Evolutionary conservation across 2,329 filamentous ascomycete genomes (phyloP).

Genomic region (Talaromyces sp.): DNA sequence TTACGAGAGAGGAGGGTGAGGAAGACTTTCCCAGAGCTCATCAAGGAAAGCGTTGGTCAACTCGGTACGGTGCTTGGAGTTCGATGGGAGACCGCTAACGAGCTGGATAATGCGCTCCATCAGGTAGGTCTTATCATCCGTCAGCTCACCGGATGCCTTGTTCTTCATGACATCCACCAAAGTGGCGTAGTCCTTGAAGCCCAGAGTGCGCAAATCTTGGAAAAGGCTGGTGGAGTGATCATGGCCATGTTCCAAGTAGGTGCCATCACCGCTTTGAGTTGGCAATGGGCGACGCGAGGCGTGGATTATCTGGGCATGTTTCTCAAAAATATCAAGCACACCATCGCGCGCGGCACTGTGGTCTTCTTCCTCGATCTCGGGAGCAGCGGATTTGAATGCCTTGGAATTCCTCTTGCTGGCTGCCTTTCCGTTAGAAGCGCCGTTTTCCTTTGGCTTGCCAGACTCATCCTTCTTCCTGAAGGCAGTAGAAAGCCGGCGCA

Average conservation of each 20-base stretch:
- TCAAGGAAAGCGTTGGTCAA: constrained; percentile 65
- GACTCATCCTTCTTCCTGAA: constrained; percentile 36
- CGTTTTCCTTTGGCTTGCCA: constrained; percentile 26
- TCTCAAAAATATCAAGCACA: constrained; percentile 36
- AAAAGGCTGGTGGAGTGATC: constrained; percentile 49
- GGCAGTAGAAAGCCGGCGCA: constrained; percentile 35
- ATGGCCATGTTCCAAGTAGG: constrained; percentile 44
- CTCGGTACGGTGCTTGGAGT: constrained; percentile 56
- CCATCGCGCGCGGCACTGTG: constrained; percentile 34
- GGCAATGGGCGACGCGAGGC: constrained; percentile 60
- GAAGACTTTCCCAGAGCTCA: constrained; percentile 65
- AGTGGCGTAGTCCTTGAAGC: constrained; percentile 56
- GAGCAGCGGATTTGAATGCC: constrained; percentile 18
- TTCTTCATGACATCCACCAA: constrained; percentile 56
- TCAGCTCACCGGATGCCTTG: constrained; percentile 59
- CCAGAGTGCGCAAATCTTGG: constrained; percentile 56
- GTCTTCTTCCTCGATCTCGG: constrained; percentile 17
- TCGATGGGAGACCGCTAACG: constrained; percentile 58
- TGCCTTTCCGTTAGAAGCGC: constrained; percentile 5
- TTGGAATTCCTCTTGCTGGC: constrained; percentile 30
- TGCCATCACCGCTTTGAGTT: constrained; percentile 58
- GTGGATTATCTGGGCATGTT: constrained; percentile 44
- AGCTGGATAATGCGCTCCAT: constrained; percentile 69
- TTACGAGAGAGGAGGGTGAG: constrained; percentile 66
- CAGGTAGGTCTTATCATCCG: constrained; percentile 72